Evolutionary conservation across 2,329 filamentous ascomycete genomes (phyloP), one percentile per base, ranked within the genome.

Genomic region (Emydomyces testavorans): DNA sequence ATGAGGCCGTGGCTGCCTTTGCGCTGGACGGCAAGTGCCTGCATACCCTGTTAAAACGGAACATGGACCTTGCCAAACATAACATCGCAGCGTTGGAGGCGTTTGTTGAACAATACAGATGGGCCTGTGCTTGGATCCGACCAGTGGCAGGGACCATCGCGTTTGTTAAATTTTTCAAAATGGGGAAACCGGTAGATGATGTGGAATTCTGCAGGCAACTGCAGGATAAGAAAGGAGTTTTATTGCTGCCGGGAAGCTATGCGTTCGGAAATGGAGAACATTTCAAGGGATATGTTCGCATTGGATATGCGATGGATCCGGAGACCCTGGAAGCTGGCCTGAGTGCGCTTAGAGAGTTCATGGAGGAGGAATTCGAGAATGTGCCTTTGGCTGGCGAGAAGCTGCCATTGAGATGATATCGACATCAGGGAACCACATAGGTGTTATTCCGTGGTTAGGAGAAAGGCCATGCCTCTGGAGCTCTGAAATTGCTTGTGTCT

Each of bases 101-200:
- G 1, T 90, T 86, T 53, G 71, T 89, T 2, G 71, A 79, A 23
- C 73, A 76, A 45, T 76, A 88, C 59, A 70, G 74, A 32, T 74
- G 75, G 53, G 72, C 77, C 5, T 82, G 79, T 56, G 74, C 75
- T 1, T 92, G 83, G 83, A 72, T 80, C 3, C 83, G 78, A 62
- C 87, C 87, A 1, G 77, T 77, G 4, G 85, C 84, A 1, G 87
- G 86, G 0, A 93, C 85, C 1, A 90, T 83, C 6, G 83, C 83
- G 0, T 85, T 93, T 58, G 67, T 93, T 49, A 78, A 76, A 56
- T 86, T 93, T 54, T 71, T 70, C 46, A 71, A 73, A 43, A 74
- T 75, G 38, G 78, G 75, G 0, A 70, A 74, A 59, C 73, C 78
- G 1, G 74, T 93, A 0, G 78, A 90, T 57, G 83, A 89, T 52